These are phyloP conservation scores for Salisapilia sapeloensis DNA, from an alignment of 352 stramenopile species.

Conservation along the genomic window DNA sequence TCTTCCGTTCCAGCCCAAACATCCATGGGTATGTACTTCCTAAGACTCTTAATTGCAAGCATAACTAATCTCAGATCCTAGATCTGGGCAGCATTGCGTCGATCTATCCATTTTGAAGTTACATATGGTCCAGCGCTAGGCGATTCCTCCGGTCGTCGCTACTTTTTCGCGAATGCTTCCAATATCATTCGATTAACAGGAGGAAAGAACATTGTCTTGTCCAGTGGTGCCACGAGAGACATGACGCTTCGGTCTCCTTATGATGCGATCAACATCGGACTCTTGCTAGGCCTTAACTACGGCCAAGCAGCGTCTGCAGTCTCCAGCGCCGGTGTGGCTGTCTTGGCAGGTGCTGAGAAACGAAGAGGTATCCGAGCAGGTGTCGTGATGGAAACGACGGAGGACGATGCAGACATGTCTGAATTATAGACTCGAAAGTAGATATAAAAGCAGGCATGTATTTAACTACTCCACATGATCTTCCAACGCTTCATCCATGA, in stretches of 20 bases:
- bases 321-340: slow-evolving; percentile 24
- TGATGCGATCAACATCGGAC: slow-evolving; percentile 63
- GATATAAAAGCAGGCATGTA: slow-evolving; percentile 4
- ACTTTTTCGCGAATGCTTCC: slow-evolving; percentile 78
- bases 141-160: slow-evolving; percentile 54
- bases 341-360: slow-evolving; percentile 39
- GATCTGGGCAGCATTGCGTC: slow-evolving; percentile 54
- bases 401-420: slow-evolving; percentile 25
- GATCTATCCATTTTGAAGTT: slow-evolving; percentile 62
- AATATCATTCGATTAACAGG: slow-evolving; percentile 58
- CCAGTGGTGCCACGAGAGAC: slow-evolving; percentile 51
- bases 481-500: slow-evolving; percentile 22
- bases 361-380: slow-evolving; percentile 28
- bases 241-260: slow-evolving; percentile 67
- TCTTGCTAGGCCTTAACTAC: slow-evolving; percentile 56
- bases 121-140: slow-evolving; percentile 60
- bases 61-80: slow-evolving; percentile 6
- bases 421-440: slow-evolving; percentile 5
- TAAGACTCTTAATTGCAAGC: not conserved
- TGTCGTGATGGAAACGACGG: slow-evolving; percentile 12
- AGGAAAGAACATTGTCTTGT: slow-evolving; percentile 50
- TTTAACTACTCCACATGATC: slow-evolving; percentile 10
- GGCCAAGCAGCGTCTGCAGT: slow-evolving; percentile 47
- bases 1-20: slow-evolving; percentile 61
- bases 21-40: slow-evolving; percentile 28